These are phyloP conservation scores for Acacia pycnantha DNA, from an alignment of 331 rosid genomes.

Conservation along the genomic window DNA sequence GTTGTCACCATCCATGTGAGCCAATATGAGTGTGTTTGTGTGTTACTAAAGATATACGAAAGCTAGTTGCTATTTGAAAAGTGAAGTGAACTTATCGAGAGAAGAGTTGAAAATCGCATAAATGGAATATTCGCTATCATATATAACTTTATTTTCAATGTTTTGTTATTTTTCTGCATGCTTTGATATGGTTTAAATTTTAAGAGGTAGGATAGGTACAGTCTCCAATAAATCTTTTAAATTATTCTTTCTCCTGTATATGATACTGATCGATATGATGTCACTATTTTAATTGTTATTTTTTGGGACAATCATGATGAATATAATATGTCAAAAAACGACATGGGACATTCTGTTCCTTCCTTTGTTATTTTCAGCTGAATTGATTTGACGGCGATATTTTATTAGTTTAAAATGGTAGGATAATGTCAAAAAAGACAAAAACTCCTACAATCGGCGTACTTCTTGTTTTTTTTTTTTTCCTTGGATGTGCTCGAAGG, in stretches of 20 bases:
- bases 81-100: not conserved
- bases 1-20: not conserved
- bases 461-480: too few species aligned
- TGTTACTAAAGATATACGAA: not conserved
- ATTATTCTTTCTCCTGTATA: not conserved
- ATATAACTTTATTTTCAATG: too few species aligned
- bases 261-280: too few species aligned
- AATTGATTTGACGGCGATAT: not conserved
- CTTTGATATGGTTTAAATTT: too few species aligned
- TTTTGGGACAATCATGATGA: too few species aligned
- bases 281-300: too few species aligned
- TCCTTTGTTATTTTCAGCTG: not conserved
- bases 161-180: too few species aligned
- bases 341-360: not conserved
- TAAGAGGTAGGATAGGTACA: not conserved
- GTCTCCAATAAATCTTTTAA: too few species aligned
- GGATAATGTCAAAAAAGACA: not conserved
- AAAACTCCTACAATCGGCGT: not conserved
- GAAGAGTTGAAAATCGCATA: not conserved
- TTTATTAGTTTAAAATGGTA: not conserved
- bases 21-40: not conserved
- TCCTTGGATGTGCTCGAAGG: too few species aligned
- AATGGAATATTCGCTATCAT: not conserved
- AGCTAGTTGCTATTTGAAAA: not conserved
- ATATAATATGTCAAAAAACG: not conserved